Evolutionary conservation across 306 rosid species (phyloP).

Genomic region (Pterocarpus macrocarpus): DNA sequence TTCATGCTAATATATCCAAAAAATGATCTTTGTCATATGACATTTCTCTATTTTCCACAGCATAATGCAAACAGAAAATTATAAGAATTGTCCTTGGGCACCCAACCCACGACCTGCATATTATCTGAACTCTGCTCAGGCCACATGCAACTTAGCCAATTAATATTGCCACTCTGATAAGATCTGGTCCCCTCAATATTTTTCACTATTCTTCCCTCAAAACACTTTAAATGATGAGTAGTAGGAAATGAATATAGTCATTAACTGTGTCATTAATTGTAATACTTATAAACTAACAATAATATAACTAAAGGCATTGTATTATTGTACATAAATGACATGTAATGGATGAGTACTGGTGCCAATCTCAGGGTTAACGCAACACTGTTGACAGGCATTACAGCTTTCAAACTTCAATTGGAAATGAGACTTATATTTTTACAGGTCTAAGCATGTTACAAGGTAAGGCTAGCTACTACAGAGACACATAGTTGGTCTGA

Average conservation of each 20-base stretch:
- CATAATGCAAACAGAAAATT: background rate
- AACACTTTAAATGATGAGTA: background rate
- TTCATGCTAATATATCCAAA: background rate
- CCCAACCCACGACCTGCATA: background rate
- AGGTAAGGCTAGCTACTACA: background rate
- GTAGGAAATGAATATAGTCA: background rate
- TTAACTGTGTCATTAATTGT: background rate
- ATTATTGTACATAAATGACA: background rate
- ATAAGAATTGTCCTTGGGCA: slow-evolving; percentile 13
- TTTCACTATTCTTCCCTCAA: background rate
- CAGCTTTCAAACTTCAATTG: background rate
- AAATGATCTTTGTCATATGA: background rate
- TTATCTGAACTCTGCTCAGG: background rate
- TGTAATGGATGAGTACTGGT: too few species aligned
- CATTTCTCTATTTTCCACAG: background rate
- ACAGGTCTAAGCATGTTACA: background rate
- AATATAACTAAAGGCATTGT: background rate
- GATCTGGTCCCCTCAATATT: slow-evolving; percentile 13
- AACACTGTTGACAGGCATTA: background rate
- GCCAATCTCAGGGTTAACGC: background rate
- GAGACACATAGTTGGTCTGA: too few species aligned
- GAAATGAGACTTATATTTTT: background rate
- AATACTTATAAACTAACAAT: background rate
- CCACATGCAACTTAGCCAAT: slow-evolving; percentile 12
- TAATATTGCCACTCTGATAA: slow-evolving; percentile 21